A percentile compares a stretch with the other conserved stretches of the same genome.
Evolutionary conservation across 371 early-diverging fungal genomes (phyloP).

Genomic region (Sporodiniella umbellata): DNA sequence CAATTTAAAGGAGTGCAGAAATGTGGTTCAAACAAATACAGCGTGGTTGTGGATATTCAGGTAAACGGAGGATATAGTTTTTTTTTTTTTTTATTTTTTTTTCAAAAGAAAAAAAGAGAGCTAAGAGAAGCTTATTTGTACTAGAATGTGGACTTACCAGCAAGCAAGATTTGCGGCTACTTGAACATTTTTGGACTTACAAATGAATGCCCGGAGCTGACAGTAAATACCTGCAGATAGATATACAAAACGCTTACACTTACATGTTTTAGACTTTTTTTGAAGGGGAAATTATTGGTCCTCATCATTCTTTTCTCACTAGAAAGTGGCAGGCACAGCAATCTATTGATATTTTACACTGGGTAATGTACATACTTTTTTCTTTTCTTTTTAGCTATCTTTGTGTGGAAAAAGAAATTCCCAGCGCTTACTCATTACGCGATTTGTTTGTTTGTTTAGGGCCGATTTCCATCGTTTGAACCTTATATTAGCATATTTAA

Average conservation of each 20-base stretch:
- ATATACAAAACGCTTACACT: background rate
- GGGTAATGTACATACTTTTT: no score
- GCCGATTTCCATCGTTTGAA: constrained; percentile 66
- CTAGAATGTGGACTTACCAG: constrained; percentile 76
- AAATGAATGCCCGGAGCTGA: constrained; percentile 59
- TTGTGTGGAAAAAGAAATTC: no score
- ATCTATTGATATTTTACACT: constrained; percentile 71
- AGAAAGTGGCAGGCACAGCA: constrained; percentile 87
- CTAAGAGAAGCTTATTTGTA: background rate
- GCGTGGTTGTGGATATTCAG: constrained; percentile 76
- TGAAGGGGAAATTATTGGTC: constrained; percentile 83
- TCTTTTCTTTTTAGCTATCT: no score
- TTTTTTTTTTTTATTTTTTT: no score
- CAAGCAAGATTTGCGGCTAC: constrained; percentile 75
- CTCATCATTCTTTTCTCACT: constrained; percentile 74
- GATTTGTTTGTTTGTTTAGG: constrained; percentile 30
- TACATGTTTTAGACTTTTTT: constrained; percentile 63
- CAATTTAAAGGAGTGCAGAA: constrained; percentile 70
- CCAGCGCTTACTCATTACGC: no score
- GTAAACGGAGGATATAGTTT: no score
- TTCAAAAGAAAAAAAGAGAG: background rate
- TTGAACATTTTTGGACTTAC: constrained; percentile 80
- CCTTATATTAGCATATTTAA: constrained; percentile 63
- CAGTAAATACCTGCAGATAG: constrained; percentile 13
- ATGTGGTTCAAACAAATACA: constrained; percentile 64